phyloP scores from a whole-genome alignment of 148 eudicot genomes.

The Nepenthes mirabilis region DNA sequence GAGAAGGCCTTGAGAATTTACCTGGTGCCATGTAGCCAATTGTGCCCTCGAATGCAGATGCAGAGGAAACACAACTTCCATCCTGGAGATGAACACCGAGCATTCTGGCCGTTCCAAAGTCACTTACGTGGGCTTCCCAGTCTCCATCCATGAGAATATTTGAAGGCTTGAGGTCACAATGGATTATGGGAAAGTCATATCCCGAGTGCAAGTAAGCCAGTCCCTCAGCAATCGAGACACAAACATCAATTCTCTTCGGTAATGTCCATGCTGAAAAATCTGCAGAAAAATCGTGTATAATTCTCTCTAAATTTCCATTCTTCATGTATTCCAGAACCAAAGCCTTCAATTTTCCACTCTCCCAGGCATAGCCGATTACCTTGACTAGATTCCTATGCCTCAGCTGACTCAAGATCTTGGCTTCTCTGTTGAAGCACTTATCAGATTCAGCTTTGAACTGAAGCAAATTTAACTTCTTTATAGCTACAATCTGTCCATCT shows the following conservation, averaged over 20 bases:
- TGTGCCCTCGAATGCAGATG: constrained; percentile 55
- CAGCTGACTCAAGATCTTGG: constrained; percentile 46
- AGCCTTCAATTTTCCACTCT: constrained; percentile 67
- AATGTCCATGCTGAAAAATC: constrained; percentile 41
- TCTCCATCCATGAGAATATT: constrained; percentile 69
- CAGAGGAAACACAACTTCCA: constrained; percentile 18
- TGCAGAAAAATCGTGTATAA: constrained; percentile 39
- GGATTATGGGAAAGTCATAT: constrained; percentile 70
- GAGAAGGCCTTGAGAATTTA: constrained; percentile 4
- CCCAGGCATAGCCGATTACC: constrained; percentile 89
- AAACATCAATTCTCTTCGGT: constrained; percentile 37
- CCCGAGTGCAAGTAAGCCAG: constrained; percentile 76
- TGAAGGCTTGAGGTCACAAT: constrained; percentile 90
- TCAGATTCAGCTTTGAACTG: constrained; percentile 66
- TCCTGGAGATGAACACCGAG: constrained; percentile 47
- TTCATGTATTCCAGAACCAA: constrained; percentile 82
- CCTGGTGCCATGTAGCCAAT: constrained; percentile 98
- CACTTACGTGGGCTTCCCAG: constrained; percentile 74
- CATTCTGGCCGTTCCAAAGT: constrained; percentile 87
- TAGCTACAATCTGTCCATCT: constrained; percentile 47
- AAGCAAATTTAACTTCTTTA: constrained; percentile 54
- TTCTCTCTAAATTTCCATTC: constrained; percentile 64
- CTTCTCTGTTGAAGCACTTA: constrained; percentile 62
- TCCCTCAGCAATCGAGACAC: constrained; percentile 50
- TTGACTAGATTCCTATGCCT: constrained; percentile 84